Evolutionary conservation across 768 basidiomycete genomes (phyloP).

Genomic region (Coprinopsis sp.): DNA sequence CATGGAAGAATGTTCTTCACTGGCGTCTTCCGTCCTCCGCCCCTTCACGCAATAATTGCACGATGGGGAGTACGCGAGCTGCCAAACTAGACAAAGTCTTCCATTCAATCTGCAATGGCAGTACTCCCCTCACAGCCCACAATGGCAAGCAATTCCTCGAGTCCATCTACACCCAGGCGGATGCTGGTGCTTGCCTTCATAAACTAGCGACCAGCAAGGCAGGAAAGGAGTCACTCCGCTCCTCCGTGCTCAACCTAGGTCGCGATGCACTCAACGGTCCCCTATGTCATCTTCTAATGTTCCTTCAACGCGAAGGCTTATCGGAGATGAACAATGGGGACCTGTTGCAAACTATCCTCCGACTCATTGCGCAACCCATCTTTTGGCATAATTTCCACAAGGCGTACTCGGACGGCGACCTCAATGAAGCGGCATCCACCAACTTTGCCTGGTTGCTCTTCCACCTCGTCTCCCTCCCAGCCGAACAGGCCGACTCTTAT

Average conservation of each 20-base stretch:
- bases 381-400: slow-evolving; percentile 41
- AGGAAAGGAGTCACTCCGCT: slow-evolving; percentile 36
- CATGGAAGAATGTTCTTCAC: no score
- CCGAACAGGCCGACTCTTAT: slow-evolving; percentile 29
- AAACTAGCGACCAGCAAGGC: slow-evolving; percentile 29
- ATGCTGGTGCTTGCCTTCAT: slow-evolving; percentile 32
- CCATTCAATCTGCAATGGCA: slow-evolving; percentile 27
- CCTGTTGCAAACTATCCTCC: slow-evolving; percentile 32
- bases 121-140: slow-evolving; percentile 17
- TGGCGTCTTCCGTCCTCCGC: neutral
- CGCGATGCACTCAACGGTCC: slow-evolving; percentile 38
- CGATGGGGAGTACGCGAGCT: slow-evolving; percentile 8
- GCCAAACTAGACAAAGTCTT: slow-evolving; percentile 31
- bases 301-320: slow-evolving; percentile 34
- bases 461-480: slow-evolving; percentile 40
- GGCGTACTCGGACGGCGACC: slow-evolving; percentile 30
- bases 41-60: no score
- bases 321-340: slow-evolving; percentile 37
- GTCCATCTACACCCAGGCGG: slow-evolving; percentile 36
- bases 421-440: slow-evolving; percentile 30
- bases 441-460: slow-evolving; percentile 46
- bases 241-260: slow-evolving; percentile 37
- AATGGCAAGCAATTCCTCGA: slow-evolving; percentile 40
- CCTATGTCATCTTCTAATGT: slow-evolving; percentile 30
- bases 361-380: slow-evolving; percentile 45